Evolutionary conservation across 441 rosid genomes (phyloP).

Genomic region (Corymbia calophylla): DNA sequence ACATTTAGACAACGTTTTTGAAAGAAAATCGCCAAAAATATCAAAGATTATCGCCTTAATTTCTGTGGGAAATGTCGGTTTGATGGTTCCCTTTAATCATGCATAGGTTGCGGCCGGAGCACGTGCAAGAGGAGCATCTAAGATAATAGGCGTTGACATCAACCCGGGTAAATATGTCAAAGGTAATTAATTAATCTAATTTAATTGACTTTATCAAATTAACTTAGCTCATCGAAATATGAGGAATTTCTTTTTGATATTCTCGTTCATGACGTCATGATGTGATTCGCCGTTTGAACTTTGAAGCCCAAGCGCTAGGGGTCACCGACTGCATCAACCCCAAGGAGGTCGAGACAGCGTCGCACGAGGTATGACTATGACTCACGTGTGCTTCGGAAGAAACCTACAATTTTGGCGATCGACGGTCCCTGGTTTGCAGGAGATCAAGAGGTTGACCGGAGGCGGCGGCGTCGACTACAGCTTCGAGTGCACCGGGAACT

Average conservation of each 20-base stretch:
- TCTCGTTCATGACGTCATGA: background rate
- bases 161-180: constrained; percentile 25
- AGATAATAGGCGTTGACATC: constrained; percentile 31
- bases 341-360: constrained; percentile 11
- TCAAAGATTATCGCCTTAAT: background rate
- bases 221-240: background rate
- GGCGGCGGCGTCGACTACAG: constrained; percentile 41
- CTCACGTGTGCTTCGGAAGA: background rate
- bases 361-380: constrained; percentile 18
- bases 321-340: constrained; percentile 31
- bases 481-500: constrained; percentile 30
- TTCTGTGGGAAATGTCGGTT: background rate
- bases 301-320: constrained; percentile 25
- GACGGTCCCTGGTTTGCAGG: constrained; percentile 5
- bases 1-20: no score
- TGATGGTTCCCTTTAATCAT: background rate
- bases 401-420: background rate
- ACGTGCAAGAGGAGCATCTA: constrained; percentile 34
- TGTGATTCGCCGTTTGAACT: background rate
- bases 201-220: background rate
- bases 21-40: background rate
- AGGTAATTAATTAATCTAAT: constrained; percentile 7
- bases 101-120: constrained; percentile 37
- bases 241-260: background rate
- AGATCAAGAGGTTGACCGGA: constrained; percentile 20